Conservation (phyloP, 371 early-diverging fungal species). For the Phascolomyces articulosus region DNA sequence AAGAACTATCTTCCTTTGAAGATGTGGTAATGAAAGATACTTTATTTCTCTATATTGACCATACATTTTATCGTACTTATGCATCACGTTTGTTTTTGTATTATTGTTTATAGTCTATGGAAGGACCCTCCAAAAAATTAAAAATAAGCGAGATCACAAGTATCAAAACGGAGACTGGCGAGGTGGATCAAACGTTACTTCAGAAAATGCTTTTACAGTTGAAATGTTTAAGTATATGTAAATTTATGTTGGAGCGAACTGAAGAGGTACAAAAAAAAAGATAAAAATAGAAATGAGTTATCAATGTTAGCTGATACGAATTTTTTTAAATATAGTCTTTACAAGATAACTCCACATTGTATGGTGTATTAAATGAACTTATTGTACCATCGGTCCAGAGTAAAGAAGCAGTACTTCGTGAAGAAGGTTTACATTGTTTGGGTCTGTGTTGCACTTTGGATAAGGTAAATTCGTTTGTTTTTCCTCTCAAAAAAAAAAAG, state of each 20-base stretch:
- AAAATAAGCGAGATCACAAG: slow-evolving; percentile 15
- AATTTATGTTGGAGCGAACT: slow-evolving; percentile 73
- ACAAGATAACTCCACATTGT: slow-evolving; percentile 75
- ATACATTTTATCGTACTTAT: background rate
- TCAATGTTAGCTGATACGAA: background rate
- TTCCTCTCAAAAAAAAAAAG: no score
- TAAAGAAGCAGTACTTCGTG: slow-evolving; percentile 67
- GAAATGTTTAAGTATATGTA: slow-evolving; percentile 78
- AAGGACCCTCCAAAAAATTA: slow-evolving; percentile 14
- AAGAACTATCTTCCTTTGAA: slow-evolving; percentile 15
- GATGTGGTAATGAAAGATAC: background rate
- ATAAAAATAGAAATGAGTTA: background rate
- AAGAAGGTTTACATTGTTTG: slow-evolving; percentile 81
- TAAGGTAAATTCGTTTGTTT: slow-evolving; percentile 24
- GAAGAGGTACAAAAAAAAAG: slow-evolving; percentile 46
- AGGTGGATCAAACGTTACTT: slow-evolving; percentile 25
- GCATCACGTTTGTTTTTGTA: no score
- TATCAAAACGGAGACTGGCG: slow-evolving; percentile 33
- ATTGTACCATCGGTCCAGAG: slow-evolving; percentile 81
- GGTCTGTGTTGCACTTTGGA: slow-evolving; percentile 80
- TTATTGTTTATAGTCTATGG: background rate
- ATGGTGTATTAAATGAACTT: slow-evolving; percentile 78
- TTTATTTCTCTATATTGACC: no score
- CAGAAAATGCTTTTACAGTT: slow-evolving; percentile 58
- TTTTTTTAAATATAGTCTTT: slow-evolving; percentile 35